Conservation (phyloP, 169 alveolate species). For the Plasmodium yoelii region DNA sequence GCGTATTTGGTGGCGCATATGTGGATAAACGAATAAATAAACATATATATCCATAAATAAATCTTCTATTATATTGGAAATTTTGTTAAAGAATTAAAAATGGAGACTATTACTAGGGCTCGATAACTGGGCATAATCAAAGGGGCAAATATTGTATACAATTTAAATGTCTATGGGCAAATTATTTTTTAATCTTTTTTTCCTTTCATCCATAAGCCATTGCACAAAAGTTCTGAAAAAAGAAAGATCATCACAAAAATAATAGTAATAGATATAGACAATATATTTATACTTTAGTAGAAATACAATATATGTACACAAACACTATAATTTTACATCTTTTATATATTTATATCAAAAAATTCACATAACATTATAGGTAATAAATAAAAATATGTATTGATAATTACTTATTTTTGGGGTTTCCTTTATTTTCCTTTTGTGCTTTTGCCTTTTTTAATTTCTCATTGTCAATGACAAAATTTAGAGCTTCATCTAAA, state of each 20-base stretch:
- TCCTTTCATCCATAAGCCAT: slow-evolving; percentile 74
- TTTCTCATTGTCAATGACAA: slow-evolving; percentile 66
- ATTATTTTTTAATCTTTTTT: slow-evolving; percentile 68
- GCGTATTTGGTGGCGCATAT: too few species aligned
- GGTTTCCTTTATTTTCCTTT: slow-evolving; percentile 61
- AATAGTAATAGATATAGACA: not conserved
- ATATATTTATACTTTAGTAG: not conserved
- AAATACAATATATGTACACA: not conserved
- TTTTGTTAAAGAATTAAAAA: too few species aligned
- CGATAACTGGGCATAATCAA: too few species aligned
- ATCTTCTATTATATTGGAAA: too few species aligned
- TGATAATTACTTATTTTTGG: slow-evolving; percentile 24
- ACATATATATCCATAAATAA: too few species aligned
- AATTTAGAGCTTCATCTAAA: slow-evolving; percentile 61
- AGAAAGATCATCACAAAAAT: slow-evolving; percentile 23
- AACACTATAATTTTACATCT: too few species aligned
- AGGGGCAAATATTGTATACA: not conserved
- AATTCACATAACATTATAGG: not conserved
- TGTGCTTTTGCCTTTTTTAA: slow-evolving; percentile 42
- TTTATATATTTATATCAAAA: too few species aligned
- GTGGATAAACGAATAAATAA: too few species aligned
- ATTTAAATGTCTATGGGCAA: slow-evolving; percentile 67
- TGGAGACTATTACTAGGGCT: too few species aligned
- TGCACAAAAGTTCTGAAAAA: slow-evolving; percentile 73
- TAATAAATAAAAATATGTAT: not conserved